Percentiles rank a stretch among this genome's conserved stretches.
Conservation (phyloP, 352 stramenopile species). For the Thalassiosira oceanica region DNA sequence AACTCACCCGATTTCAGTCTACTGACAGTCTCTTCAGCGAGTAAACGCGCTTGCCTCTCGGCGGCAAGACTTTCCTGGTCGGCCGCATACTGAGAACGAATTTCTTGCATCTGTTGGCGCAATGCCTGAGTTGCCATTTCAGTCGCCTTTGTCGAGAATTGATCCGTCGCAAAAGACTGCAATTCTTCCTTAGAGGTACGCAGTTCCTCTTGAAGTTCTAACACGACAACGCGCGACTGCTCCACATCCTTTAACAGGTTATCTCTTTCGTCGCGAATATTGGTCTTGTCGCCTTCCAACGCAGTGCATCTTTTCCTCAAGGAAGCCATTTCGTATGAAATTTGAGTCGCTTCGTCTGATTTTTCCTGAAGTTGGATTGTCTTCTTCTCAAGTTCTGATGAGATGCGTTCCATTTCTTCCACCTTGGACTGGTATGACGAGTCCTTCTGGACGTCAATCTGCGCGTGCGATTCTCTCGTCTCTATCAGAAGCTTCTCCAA, state of each 20-base stretch:
- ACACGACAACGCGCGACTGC: slow-evolving; percentile 38
- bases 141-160: slow-evolving; percentile 62
- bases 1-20: slow-evolving; percentile 61
- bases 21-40: slow-evolving; percentile 51
- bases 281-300: slow-evolving; percentile 31
- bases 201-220: slow-evolving; percentile 71
- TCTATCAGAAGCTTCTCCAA: slow-evolving; percentile 26
- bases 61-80: slow-evolving; percentile 24
- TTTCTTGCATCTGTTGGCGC: slow-evolving; percentile 60
- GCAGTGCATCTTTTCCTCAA: slow-evolving; percentile 26
- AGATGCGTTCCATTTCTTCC: too few species aligned
- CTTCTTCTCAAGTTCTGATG: slow-evolving; percentile 14
- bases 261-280: slow-evolving; percentile 11
- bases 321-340: slow-evolving; percentile 18
- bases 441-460: too few species aligned
- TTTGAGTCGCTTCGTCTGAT: background rate
- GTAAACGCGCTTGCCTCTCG: slow-evolving; percentile 43
- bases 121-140: slow-evolving; percentile 64
- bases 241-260: slow-evolving; percentile 26
- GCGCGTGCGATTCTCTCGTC: slow-evolving; percentile 13
- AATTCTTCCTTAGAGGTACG: slow-evolving; percentile 57
- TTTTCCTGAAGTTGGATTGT: slow-evolving; percentile 3
- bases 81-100: slow-evolving; percentile 48
- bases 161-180: slow-evolving; percentile 68
- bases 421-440: too few species aligned